Percentiles rank a stretch among this genome's conserved stretches.
Evolutionary conservation across 2,329 filamentous ascomycete species (phyloP).

Genomic region (Fusarium tjaetaba): DNA sequence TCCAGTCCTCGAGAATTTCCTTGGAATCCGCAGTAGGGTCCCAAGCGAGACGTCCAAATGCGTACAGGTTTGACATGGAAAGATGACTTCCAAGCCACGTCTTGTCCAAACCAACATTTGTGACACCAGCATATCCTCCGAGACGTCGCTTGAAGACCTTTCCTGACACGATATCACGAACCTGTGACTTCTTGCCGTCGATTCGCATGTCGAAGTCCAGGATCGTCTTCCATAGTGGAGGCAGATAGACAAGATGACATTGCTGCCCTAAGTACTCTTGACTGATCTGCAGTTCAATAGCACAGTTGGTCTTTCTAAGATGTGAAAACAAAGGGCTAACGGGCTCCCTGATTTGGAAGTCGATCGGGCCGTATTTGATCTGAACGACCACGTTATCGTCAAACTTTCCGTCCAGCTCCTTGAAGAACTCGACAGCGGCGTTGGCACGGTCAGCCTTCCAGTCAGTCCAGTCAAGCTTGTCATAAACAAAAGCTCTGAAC

Average conservation of each 20-base stretch:
- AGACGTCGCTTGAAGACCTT: slow-evolving; percentile 65
- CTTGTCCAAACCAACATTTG: slow-evolving; percentile 71
- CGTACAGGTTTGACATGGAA: slow-evolving; percentile 77
- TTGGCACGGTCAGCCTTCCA: slow-evolving; percentile 71
- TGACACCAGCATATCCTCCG: slow-evolving; percentile 72
- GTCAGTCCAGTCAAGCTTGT: slow-evolving; percentile 65
- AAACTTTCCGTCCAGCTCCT: slow-evolving; percentile 70
- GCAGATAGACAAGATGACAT: slow-evolving; percentile 72
- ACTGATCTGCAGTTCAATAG: slow-evolving; percentile 73
- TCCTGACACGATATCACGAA: slow-evolving; percentile 70
- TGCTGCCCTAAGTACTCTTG: slow-evolving; percentile 80
- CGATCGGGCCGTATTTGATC: slow-evolving; percentile 79
- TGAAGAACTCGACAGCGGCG: slow-evolving; percentile 74
- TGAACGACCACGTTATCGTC: slow-evolving; percentile 77
- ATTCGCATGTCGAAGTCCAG: slow-evolving; percentile 74
- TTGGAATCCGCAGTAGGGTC: slow-evolving; percentile 58
- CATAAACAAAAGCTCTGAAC: slow-evolving; percentile 79
- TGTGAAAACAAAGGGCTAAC: slow-evolving; percentile 71
- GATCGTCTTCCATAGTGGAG: slow-evolving; percentile 74
- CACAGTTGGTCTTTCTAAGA: slow-evolving; percentile 55
- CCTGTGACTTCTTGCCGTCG: slow-evolving; percentile 63
- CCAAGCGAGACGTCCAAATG: slow-evolving; percentile 75
- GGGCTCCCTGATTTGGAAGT: slow-evolving; percentile 78
- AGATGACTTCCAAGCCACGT: slow-evolving; percentile 77
- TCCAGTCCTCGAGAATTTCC: slow-evolving; percentile 70